Conservation (phyloP, 257 asterid genomes). For the Linaria vulgaris region DNA sequence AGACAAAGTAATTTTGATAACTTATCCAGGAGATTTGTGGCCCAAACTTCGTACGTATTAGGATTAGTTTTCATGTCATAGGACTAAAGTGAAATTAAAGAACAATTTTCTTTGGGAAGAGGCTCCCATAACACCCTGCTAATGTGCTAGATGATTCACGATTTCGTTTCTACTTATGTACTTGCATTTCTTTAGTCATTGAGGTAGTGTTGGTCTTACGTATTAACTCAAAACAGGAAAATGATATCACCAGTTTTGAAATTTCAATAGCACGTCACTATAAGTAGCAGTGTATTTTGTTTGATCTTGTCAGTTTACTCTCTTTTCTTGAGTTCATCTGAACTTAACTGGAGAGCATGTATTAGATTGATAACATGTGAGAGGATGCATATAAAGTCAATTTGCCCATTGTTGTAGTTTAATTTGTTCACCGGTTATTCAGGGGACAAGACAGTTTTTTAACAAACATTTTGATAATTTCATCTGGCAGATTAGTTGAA, state of each 20-base stretch:
- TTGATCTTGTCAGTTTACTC: constrained; percentile 6
- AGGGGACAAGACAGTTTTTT: too few species aligned
- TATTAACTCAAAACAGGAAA: too few species aligned
- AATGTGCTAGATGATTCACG: neutral
- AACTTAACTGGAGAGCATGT: neutral
- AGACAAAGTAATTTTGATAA: neutral
- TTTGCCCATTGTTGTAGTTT: neutral
- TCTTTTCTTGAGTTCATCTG: neutral
- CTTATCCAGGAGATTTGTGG: neutral
- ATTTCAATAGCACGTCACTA: neutral
- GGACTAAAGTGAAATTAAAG: too few species aligned
- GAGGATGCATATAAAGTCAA: neutral
- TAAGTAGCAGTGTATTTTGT: neutral
- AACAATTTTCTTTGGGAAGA: too few species aligned
- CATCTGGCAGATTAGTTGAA: constrained; percentile 53
- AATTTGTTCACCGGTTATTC: neutral
- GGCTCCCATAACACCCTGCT: too few species aligned
- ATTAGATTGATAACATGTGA: neutral
- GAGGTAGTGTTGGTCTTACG: neutral
- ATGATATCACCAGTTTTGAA: neutral
- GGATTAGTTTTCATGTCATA: neutral
- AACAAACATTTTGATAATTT: too few species aligned
- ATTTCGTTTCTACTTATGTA: neutral
- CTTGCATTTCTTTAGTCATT: constrained; percentile 8
- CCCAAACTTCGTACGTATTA: neutral